Percentiles rank a stretch among this genome's conserved stretches.
These are phyloP conservation scores for Polyplosphaeria fusca DNA, from an alignment of 495 filamentous ascomycete genomes.

Conservation along the genomic window DNA sequence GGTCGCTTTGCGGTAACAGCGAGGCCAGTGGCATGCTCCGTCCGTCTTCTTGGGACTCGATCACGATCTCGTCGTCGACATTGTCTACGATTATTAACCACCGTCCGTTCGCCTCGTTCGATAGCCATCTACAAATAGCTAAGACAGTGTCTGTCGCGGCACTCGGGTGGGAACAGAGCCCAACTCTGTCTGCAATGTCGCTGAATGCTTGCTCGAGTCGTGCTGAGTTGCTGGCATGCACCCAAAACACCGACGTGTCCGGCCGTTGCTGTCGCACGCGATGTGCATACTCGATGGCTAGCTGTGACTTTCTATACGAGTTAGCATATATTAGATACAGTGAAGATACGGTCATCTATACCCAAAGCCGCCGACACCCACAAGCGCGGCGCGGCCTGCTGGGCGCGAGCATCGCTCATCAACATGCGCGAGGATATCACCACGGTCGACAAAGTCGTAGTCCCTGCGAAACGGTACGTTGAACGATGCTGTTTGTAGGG, in stretches of 20 bases:
- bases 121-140: slow-evolving; percentile 22
- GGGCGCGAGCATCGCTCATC: too few species aligned
- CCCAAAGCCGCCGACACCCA: neutral
- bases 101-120: slow-evolving; percentile 19
- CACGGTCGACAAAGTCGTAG: too few species aligned
- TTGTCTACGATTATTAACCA: too few species aligned
- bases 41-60: slow-evolving; percentile 8
- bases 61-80: slow-evolving; percentile 14
- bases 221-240: too few species aligned
- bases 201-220: slow-evolving; percentile 33
- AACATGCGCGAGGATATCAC: too few species aligned
- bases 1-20: slow-evolving; percentile 13
- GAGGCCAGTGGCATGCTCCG: slow-evolving; percentile 10
- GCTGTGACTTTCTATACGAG: too few species aligned
- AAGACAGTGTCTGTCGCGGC: slow-evolving; percentile 5
- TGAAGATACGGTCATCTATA: neutral
- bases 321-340: neutral
- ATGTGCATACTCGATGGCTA: too few species aligned
- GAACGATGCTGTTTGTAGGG: too few species aligned
- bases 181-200: slow-evolving; percentile 31
- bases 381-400: too few species aligned
- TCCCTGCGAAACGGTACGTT: too few species aligned
- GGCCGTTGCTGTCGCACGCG: too few species aligned
- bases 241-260: too few species aligned
- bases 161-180: slow-evolving; percentile 5